These are phyloP conservation scores for Tephrocybe sp. DNA, from an alignment of 768 basidiomycete genomes.

Conservation along the genomic window DNA sequence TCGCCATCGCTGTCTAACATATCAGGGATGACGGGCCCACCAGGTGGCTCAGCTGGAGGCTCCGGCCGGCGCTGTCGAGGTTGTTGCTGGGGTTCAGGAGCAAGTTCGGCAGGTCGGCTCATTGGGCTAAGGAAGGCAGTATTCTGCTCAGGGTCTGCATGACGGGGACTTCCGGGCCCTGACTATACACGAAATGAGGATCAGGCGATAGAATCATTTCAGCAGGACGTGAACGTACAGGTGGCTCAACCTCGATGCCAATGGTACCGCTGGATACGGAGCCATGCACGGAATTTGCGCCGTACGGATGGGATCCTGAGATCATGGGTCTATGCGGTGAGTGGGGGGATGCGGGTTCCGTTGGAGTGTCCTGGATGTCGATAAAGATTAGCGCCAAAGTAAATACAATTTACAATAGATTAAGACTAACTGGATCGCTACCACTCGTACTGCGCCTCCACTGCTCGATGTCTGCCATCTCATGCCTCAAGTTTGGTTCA, in stretches of 20 bases:
- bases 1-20: neutral
- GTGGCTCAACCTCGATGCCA: constrained; percentile 12
- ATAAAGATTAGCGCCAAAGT: neutral
- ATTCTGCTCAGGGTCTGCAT: neutral
- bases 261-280: constrained; percentile 11
- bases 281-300: neutral
- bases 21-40: constrained; percentile 18
- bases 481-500: neutral
- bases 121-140: constrained; percentile 2
- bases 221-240: constrained; percentile 6
- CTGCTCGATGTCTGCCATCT: constrained; percentile 3
- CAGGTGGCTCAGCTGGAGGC: neutral
- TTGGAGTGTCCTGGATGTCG: neutral
- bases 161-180: neutral
- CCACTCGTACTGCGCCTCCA: constrained; percentile 12
- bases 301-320: constrained; percentile 3
- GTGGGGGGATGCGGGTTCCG: constrained; percentile 1
- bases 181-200: neutral
- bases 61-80: neutral
- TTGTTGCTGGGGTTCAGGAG: neutral
- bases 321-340: neutral
- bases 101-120: neutral
- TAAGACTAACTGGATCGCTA: constrained; percentile 4
- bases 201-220: neutral
- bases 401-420: neutral